Evolutionary conservation across 2,329 filamentous ascomycete genomes (phyloP).

Genomic region (Fusarium kyushuense): DNA sequence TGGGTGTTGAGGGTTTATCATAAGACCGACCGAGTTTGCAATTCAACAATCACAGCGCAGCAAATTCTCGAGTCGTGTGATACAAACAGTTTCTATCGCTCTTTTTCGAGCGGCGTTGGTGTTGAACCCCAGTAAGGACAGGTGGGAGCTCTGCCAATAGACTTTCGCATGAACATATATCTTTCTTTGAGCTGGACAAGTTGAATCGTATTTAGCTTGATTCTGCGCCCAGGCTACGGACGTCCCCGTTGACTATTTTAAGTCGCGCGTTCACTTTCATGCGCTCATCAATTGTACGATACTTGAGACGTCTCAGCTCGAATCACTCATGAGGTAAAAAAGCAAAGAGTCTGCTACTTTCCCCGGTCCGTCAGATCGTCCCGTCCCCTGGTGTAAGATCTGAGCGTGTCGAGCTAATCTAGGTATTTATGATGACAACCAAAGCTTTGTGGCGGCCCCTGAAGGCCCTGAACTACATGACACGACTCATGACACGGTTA

Average conservation of each 20-base stretch:
- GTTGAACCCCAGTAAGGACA: not conserved
- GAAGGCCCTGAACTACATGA: not conserved
- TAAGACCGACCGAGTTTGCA: conserved; percentile 14
- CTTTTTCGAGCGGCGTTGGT: not conserved
- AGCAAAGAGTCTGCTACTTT: conserved; percentile 22
- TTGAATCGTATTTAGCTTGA: not conserved
- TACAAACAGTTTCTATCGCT: not conserved
- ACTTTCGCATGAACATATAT: not conserved
- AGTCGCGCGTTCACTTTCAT: not conserved
- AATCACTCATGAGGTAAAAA: conserved; percentile 23
- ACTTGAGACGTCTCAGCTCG: conserved; percentile 18
- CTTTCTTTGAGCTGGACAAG: not conserved
- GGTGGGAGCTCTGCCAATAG: not conserved
- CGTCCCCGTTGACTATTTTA: not conserved
- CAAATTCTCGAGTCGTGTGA: not conserved
- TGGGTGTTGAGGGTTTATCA: conserved; percentile 4
- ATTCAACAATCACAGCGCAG: not conserved
- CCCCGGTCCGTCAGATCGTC: conserved; percentile 42
- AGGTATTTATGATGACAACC: conserved; percentile 23
- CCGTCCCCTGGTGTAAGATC: conserved; percentile 43
- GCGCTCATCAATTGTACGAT: conserved; percentile 19
- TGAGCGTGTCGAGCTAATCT: conserved; percentile 29
- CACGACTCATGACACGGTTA: conserved; percentile 29
- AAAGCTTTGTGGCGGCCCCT: conserved; percentile 13
- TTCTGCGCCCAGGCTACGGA: not conserved